These are phyloP conservation scores for Nannizziopsis arthrosporioides DNA, from an alignment of 2,329 filamentous ascomycete species.

Conservation along the genomic window DNA sequence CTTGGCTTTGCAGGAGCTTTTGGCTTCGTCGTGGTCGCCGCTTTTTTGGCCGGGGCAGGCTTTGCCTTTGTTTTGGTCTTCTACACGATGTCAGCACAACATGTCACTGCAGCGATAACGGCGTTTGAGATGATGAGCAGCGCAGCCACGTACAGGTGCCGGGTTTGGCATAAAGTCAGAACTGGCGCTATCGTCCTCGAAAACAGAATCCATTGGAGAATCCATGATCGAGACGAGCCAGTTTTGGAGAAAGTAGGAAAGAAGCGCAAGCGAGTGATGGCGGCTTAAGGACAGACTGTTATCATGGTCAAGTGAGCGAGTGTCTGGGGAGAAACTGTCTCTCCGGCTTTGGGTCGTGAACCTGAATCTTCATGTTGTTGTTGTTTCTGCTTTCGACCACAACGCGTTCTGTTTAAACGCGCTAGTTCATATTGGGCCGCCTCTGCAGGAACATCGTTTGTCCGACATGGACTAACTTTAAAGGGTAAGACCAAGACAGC, in stretches of 20 bases:
- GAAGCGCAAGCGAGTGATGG: neutral
- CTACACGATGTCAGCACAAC: conserved; percentile 22
- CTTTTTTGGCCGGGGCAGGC: conserved; percentile 39
- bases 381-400: no score
- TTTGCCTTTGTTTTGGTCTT: conserved; percentile 44
- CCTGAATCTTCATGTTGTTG: no score
- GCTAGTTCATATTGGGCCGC: no score
- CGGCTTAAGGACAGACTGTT: neutral
- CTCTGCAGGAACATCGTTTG: no score
- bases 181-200: conserved; percentile 42
- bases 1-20: conserved; percentile 33
- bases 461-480: no score
- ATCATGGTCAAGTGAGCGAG: no score
- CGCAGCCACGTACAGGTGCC: conserved; percentile 32
- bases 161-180: conserved; percentile 51
- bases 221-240: conserved; percentile 10
- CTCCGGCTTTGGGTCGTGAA: neutral
- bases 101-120: neutral
- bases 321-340: neutral
- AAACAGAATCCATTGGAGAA: conserved; percentile 45
- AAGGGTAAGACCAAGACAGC: no score
- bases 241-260: neutral
- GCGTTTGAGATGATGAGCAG: neutral
- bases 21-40: conserved; percentile 28
- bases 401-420: no score